Conservation (phyloP, 2,329 filamentous ascomycete species). For the Camillea tinctor region DNA sequence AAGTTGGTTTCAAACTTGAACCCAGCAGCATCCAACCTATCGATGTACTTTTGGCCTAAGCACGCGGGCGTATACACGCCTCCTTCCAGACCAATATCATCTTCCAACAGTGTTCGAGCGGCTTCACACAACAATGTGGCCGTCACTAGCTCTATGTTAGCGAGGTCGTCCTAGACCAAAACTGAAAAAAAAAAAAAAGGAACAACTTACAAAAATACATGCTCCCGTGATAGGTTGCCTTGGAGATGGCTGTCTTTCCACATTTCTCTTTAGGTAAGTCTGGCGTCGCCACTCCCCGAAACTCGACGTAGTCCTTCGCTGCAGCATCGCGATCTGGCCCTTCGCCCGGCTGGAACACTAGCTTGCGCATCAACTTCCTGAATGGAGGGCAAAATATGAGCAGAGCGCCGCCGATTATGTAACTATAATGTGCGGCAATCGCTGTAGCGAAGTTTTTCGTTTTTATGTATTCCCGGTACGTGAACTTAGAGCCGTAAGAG, state of each 20-base stretch:
- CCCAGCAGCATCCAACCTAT: slow-evolving; percentile 59
- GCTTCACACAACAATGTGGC: slow-evolving; percentile 63
- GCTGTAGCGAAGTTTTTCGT: slow-evolving; percentile 50
- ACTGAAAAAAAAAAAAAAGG: not conserved
- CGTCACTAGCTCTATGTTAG: slow-evolving; percentile 51
- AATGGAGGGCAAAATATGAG: slow-evolving; percentile 45
- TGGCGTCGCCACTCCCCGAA: slow-evolving; percentile 62
- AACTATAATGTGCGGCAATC: slow-evolving; percentile 47
- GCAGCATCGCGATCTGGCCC: slow-evolving; percentile 52
- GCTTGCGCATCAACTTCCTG: slow-evolving; percentile 42
- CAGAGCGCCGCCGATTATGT: slow-evolving; percentile 44
- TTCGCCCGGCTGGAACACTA: slow-evolving; percentile 53
- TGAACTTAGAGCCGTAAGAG: slow-evolving; percentile 62
- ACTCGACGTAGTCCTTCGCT: slow-evolving; percentile 61
- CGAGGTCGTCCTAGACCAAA: not conserved
- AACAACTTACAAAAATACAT: slow-evolving; percentile 62
- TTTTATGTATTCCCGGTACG: slow-evolving; percentile 54
- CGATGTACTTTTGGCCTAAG: slow-evolving; percentile 65
- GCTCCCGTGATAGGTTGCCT: slow-evolving; percentile 56
- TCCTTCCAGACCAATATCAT: slow-evolving; percentile 59
- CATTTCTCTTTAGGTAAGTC: slow-evolving; percentile 40
- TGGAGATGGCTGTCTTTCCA: slow-evolving; percentile 52
- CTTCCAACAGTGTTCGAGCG: slow-evolving; percentile 63
- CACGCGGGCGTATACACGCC: slow-evolving; percentile 72
- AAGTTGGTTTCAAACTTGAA: slow-evolving; percentile 61